phyloP scores from a whole-genome alignment of 2,329 filamentous ascomycete genomes.

The Fusarium odoratissimum region DNA sequence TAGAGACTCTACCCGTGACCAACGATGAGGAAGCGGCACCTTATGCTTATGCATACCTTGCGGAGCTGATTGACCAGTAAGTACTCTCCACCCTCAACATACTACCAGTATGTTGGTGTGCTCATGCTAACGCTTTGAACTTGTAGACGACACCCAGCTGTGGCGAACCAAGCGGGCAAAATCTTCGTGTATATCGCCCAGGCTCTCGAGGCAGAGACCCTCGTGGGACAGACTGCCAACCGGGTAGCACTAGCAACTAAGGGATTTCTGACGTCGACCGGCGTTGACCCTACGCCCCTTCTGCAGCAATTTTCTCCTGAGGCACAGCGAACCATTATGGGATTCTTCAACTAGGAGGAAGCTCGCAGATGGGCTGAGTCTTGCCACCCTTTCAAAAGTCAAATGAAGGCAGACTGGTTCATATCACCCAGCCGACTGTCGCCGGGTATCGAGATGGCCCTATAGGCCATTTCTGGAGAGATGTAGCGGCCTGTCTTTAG shows the following conservation, averaged over 20 bases:
- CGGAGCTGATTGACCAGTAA: constrained; percentile 94
- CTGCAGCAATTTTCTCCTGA: constrained; percentile 81
- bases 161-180: constrained; percentile 80
- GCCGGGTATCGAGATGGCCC: background rate
- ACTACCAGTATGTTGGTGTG: background rate
- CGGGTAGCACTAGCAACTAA: constrained; percentile 84
- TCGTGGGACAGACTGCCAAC: constrained; percentile 84
- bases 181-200: constrained; percentile 88
- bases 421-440: background rate
- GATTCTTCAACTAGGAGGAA: constrained; percentile 74
- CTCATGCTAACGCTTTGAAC: constrained; percentile 43
- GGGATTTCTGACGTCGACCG: constrained; percentile 77
- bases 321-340: constrained; percentile 82
- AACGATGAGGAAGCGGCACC: constrained; percentile 98
- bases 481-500: constrained; percentile 35
- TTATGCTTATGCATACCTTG: constrained; percentile 92
- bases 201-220: constrained; percentile 89
- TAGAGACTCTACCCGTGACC: constrained; percentile 88
- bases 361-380: background rate
- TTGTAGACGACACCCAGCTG: constrained; percentile 83
- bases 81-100: constrained; percentile 52
- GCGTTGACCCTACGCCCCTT: constrained; percentile 80
- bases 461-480: constrained; percentile 21
- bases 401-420: background rate
- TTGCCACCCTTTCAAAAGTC: background rate